Base-by-base conservation (phyloP, 305 asterid genomes). In the Euphrasia arctica region DNA sequence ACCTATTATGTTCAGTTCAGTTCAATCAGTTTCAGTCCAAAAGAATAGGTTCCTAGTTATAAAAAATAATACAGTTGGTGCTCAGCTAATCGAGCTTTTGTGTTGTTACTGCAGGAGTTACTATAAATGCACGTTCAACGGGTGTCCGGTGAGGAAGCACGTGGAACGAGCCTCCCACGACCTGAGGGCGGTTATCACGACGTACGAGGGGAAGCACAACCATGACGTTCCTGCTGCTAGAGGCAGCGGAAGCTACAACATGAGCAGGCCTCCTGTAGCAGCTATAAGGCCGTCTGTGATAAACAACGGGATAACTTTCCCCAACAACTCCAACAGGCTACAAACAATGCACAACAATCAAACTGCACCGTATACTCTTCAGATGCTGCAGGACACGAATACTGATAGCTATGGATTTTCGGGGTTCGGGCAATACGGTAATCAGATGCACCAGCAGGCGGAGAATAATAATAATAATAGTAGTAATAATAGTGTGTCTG, bases 141-240 rank as follows among this genome's bases (percentile, higher is more conserved):
- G 97, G 4, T 92, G 98, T 63, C 89, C 80, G 0, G 97, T 92
- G 13, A 80, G 97, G 81, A 92, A 92, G 71, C 97, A 92, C 45
- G 95, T 92, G 3, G 98, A 92, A 69, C 80, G 98, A 64, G 97
- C 98, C 22, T 81, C 90, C 66, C 96, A 92, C 14, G 97, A 92
- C 63, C 70, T 77, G 22, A 77, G 96, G 74, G 92, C 96, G 0
- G 98, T 92, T 60, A 85, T 89, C 70, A 89, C 98, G 3, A 87
- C 96, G 0, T 92, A 92, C 54, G 98, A 92, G 75, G 97, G 96
- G 50, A 92, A 87, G 69, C 96, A 92, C 75, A 87, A 87, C 83
- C 98, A 92, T 32, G 98, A 90, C 50, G 95, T 90, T 10, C 98
- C 97, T 0, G 98, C 95, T 18, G 90, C 95, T 32, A 81, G 98